Conservation (phyloP, 768 basidiomycete genomes). For the Coprinopsis cinerea region DNA sequence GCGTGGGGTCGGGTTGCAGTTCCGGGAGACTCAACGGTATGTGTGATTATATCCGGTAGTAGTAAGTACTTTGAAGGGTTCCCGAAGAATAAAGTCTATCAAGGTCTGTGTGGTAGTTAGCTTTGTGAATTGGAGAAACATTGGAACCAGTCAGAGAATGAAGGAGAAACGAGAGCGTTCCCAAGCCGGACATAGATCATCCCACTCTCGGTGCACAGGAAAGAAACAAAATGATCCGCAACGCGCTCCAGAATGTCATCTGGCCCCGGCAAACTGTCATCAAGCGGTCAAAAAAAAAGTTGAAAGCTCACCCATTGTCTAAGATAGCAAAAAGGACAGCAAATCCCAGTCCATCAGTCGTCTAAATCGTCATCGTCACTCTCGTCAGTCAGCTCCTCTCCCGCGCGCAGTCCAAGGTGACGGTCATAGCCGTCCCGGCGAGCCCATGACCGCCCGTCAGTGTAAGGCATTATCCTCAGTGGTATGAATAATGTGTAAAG, state of each 20-base stretch:
- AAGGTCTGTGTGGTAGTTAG: no score
- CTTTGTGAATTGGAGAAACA: no score
- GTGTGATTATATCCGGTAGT: no score
- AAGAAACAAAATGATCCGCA: conserved; percentile 9
- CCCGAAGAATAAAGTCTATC: no score
- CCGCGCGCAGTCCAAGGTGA: conserved; percentile 58
- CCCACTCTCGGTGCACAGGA: conserved; percentile 38
- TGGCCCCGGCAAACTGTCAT: conserved; percentile 83
- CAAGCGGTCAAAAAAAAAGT: conserved; percentile 20
- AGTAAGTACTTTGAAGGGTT: no score
- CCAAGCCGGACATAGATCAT: conserved; percentile 61
- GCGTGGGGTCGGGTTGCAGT: no score
- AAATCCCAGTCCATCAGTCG: background rate
- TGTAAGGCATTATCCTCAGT: conserved; percentile 70
- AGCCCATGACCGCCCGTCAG: conserved; percentile 81
- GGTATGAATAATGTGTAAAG: conserved; percentile 79
- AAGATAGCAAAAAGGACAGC: no score
- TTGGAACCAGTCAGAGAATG: no score
- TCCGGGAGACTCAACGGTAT: no score
- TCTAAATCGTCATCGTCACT: conserved; percentile 44
- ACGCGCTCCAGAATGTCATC: conserved; percentile 57
- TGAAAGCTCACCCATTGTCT: conserved; percentile 11
- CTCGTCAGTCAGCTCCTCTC: conserved; percentile 89
- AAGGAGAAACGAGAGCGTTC: no score
- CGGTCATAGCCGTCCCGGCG: conserved; percentile 57